Conservation (phyloP, 2,329 filamentous ascomycete genomes). For the Herpotrichia juniperi region DNA sequence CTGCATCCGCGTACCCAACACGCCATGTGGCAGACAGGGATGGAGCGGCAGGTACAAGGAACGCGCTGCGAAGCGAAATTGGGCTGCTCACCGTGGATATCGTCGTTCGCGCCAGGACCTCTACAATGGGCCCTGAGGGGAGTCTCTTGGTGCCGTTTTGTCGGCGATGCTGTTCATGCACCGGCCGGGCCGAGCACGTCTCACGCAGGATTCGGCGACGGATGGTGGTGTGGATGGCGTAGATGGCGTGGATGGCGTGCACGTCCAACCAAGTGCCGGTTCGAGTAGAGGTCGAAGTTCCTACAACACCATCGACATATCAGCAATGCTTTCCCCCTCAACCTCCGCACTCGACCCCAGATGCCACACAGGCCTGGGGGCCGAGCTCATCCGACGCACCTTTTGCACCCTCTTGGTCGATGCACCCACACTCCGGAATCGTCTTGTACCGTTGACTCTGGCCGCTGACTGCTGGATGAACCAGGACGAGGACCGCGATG, state of each 20-base stretch:
- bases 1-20: conserved; percentile 25
- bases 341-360: conserved; percentile 5
- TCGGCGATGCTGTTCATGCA: not conserved
- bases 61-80: conserved; percentile 38
- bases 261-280: conserved; percentile 14
- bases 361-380: conserved; percentile 3
- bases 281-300: conserved; percentile 13
- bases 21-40: conserved; percentile 44
- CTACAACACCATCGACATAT: conserved; percentile 33
- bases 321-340: conserved; percentile 35
- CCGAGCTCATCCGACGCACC: conserved; percentile 31
- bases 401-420: conserved; percentile 11
- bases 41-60: conserved; percentile 18
- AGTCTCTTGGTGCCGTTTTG: not conserved
- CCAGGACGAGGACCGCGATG: conserved; percentile 6
- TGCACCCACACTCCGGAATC: conserved; percentile 17
- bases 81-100: conserved; percentile 35
- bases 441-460: not conserved
- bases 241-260: not conserved
- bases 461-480: conserved; percentile 17
- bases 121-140: not conserved
- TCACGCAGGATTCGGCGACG: too few relatives aligned
- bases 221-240: not conserved
- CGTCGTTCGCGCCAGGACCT: conserved; percentile 19
- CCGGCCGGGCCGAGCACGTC: not conserved